Percentiles rank a stretch among this genome's conserved stretches.
Evolutionary conservation across 345 rosid genomes (phyloP).

Genomic region (Brassica cretica): DNA sequence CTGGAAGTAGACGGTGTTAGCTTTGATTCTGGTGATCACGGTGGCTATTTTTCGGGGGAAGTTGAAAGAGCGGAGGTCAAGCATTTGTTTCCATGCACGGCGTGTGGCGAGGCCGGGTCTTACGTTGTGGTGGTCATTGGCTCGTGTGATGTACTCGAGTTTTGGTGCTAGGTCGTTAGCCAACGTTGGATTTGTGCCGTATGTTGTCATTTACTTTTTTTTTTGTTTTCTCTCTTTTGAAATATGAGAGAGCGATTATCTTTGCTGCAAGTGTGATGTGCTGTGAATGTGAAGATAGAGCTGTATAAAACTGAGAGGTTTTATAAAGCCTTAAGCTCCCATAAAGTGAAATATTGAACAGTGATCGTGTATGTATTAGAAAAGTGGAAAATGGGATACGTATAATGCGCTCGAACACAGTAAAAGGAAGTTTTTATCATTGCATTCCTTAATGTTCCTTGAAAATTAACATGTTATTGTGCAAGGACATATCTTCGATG

Average conservation of each 20-base stretch:
- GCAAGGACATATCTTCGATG: neutral
- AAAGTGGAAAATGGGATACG: neutral
- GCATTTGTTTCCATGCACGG: conserved; percentile 73
- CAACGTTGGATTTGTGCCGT: conserved; percentile 79
- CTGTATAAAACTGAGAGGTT: conserved; percentile 5
- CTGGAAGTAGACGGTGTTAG: conserved; percentile 61
- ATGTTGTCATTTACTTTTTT: conserved; percentile 47
- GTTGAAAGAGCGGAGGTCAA: conserved; percentile 46
- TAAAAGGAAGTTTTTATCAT: too few species aligned
- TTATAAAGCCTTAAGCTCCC: conserved; percentile 11
- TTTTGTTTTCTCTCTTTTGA: neutral
- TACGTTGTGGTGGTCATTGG: conserved; percentile 50
- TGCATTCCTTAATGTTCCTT: too few species aligned
- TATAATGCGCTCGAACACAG: neutral
- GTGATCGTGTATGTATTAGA: neutral
- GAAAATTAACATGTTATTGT: too few species aligned
- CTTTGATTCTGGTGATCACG: conserved; percentile 45
- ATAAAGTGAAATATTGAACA: neutral
- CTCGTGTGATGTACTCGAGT: conserved; percentile 63
- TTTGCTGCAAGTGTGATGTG: conserved; percentile 4
- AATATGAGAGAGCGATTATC: neutral
- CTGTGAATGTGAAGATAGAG: conserved; percentile 14
- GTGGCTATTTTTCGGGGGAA: conserved; percentile 48
- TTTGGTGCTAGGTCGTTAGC: conserved; percentile 47
- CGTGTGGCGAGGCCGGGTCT: conserved; percentile 54